Evolutionary conservation across 371 early-diverging fungal genomes (phyloP), one percentile per base, ranked within the genome.

Genomic region (Parasitella parasitica): DNA sequence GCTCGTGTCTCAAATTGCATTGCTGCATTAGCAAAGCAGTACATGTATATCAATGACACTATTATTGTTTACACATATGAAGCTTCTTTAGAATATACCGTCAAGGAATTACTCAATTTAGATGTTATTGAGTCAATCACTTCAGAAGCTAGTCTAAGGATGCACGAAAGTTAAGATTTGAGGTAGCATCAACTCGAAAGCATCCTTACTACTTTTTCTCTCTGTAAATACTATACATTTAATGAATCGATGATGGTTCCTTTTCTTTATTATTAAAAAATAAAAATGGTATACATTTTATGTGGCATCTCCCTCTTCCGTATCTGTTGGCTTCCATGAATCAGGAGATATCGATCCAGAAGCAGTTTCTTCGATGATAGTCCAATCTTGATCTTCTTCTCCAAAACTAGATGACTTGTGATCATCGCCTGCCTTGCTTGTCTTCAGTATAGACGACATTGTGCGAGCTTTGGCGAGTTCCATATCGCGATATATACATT

Each of bases 1-100:
- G 95, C 96, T 5, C 86, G 97, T 3, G 91, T 96, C 0, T 83
- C 82, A 69, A 96, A 94, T 75, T 91, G 91, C 71, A 91, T 97
- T 49, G 65, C 73, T 12, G 88, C 93, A 15, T 82, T 97, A 39
- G 92, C 89, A 46, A 80, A 84, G 35, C 82, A 86, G 56, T 89
- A 86, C 59, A 83, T 89, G 73, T 79, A 85, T 49, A 93, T 97
- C 69, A 91, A 89, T 61, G 96, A 97, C 50, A 86, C 93, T 32
- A 80, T 88, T 54, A 89, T 97, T 62, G 83, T 89, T 36, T 93
- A 91, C 68, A 91, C 93, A 35, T 95, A 91, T 71, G 97, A 97
- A 72, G 94, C 91, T 8, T 89, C 92, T n/a, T 71, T 88, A 50
- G 67, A 76, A 52, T 81, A 89, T 63, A 61, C 80, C 7, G 80